Percentiles rank a stretch among this genome's conserved stretches.
Evolutionary conservation across 2,329 filamentous ascomycete species (phyloP).

Genomic region (Scedosporium boydii): DNA sequence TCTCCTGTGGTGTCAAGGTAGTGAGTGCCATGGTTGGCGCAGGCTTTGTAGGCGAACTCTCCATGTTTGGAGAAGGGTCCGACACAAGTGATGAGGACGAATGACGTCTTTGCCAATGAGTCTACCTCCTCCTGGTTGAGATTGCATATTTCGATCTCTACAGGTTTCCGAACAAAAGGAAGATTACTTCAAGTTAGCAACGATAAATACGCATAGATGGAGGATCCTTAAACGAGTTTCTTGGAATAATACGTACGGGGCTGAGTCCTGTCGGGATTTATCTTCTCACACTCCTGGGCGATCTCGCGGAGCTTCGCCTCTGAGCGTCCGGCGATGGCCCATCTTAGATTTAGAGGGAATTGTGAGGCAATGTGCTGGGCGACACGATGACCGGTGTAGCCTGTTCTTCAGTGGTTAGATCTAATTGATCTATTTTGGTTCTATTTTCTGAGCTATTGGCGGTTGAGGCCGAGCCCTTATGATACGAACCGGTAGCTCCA

Average conservation of each 20-base stretch:
- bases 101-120: conserved; percentile 45
- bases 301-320: conserved; percentile 61
- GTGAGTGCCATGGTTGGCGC: conserved; percentile 53
- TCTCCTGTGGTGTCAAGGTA: conserved; percentile 57
- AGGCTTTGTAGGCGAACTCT: conserved; percentile 50
- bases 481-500: conserved; percentile 42
- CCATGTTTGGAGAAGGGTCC: conserved; percentile 50
- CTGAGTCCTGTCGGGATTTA: conserved; percentile 58
- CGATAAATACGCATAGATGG: background rate
- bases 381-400: conserved; percentile 74
- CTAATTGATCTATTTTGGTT: background rate
- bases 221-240: background rate
- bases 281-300: conserved; percentile 52
- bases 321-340: conserved; percentile 84
- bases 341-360: conserved; percentile 69
- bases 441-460: background rate
- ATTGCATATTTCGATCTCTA: conserved; percentile 43
- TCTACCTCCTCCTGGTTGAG: conserved; percentile 34
- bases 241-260: conserved; percentile 48
- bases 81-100: conserved; percentile 46
- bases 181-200: background rate
- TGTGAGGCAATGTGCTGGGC: conserved; percentile 64
- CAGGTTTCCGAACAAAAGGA: no score
- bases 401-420: conserved; percentile 25
- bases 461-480: background rate